Evolutionary conservation across 2,329 filamentous ascomycete species (phyloP), one percentile per base, ranked within the genome.

Genomic region (Fusarium sp.): DNA sequence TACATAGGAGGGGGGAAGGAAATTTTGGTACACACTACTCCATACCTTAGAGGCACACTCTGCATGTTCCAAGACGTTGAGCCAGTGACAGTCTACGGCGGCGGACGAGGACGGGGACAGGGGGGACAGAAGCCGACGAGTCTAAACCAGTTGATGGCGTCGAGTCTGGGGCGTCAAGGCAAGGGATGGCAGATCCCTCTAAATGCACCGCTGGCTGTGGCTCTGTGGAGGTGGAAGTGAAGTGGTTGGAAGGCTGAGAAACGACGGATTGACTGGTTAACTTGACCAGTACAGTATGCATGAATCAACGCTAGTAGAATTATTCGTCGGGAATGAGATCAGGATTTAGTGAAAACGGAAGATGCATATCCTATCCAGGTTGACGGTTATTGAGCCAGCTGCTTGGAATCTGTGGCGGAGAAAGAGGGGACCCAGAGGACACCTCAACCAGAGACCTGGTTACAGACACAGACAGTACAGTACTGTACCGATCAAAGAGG

Each of bases 101-200:
- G 20, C 49, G 24, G 31, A 43, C 28, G 26, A 16, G 37, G 57
- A 63, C 66, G 46, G 59, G 57, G 66, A 48, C 69, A 73, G 48
- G 68, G 68, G 63, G 50, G 12, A 29, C 44, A 71, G 52, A 61
- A 74, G 54, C 73, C 69, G 71, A 68, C 49, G 43, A 60, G 65
- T 57, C 69, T 63, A 70, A 72, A 60, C 48, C 54, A 53, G 59
- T 65, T 63, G 56, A 66, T 57, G 54, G 67, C 64, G 69, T 69
- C 38, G 41, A 68, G 48, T 67, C 53, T 39, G 59, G 44, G 59
- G 67, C 58, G 67, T 67, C 44, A 43, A 70, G 55, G 67, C 67
- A 70, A 70, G 67, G 67, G 67, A 68, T 65, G 60, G 60, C 44
- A 69, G 63, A 70, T 60, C 50, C 63, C 57, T 66, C 46, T 42